Conservation (phyloP, 371 early-diverging fungal genomes). For the Mycotypha africana region DNA sequence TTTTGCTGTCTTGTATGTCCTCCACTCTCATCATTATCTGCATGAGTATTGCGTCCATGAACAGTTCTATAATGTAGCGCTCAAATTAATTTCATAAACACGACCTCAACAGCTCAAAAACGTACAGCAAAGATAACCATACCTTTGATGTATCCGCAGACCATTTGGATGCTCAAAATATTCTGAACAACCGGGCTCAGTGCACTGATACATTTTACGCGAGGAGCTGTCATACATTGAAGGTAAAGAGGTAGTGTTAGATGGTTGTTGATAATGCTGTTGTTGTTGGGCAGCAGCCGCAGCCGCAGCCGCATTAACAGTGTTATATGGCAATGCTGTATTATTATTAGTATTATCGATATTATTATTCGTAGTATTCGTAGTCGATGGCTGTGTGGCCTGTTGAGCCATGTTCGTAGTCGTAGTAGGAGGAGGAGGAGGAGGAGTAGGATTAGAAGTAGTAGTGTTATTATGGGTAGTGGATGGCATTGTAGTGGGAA, state of each 20-base stretch:
- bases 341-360: neutral
- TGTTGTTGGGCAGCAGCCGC: no score
- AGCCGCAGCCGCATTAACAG: no score
- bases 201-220: conserved; percentile 15
- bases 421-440: neutral
- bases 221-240: conserved; percentile 11
- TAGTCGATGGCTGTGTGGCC: no score
- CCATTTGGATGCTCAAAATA: conserved; percentile 10
- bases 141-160: conserved; percentile 21
- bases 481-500: neutral
- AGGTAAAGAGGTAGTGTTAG: conserved; percentile 1
- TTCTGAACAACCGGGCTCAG: conserved; percentile 15
- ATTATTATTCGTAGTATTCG: neutral
- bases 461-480: neutral
- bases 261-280: neutral
- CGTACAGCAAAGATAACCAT: no score
- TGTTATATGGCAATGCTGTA: no score
- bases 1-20: conserved; percentile 5
- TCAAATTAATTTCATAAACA: no score
- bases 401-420: neutral
- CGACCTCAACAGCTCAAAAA: no score
- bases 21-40: neutral
- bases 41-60: conserved; percentile 4
- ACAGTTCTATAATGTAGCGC: conserved; percentile 7
- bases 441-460: neutral